Evolutionary conservation across 2,329 filamentous ascomycete genomes (phyloP), one percentile per base, ranked within the genome.

Genomic region (Cryphonectria carpinicola): DNA sequence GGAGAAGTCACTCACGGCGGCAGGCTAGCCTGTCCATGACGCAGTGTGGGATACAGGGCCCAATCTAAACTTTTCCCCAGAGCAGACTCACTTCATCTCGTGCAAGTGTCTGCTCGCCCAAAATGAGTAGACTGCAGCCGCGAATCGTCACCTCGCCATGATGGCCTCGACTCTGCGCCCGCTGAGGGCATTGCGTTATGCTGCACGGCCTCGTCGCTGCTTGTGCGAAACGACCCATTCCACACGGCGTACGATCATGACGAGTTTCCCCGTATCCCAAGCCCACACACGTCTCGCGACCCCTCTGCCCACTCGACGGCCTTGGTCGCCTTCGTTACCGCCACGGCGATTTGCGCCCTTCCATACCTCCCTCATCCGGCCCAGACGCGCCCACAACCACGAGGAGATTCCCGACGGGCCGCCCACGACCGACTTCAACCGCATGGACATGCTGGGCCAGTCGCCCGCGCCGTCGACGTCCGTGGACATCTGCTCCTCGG

Each of bases 401-500:
- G 76, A 79, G 56, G 65, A 70, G 5, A 70, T 76, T 3, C 78
- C 81, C 2, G 76, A 78, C 13, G 76, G 79, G 19, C 76, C 81
- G 8, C 80, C 81, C 3, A 79, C 80, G 17, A 86, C 86, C 2
- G 91, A 96, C 81, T 94, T 98, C 75, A 84, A 82, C 58, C 86
- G 87, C 19, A 86, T 98, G 74, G 90, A 99, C 79, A 91, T 99
- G 8, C 86, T 98, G 5, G 90, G 89, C 56, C 90, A 89, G 74
- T 89, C 90, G 1, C 92, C 94, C 0, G 85, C 88, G 4, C 96
- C 95, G 0, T 90, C 94, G 0, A 97, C 94, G 0, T 90, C 90
- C 1, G 89, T 99, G 62, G 94, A 98, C 76, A 90, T 92, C 7
- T 97, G 93, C 82, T 89, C 92, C 71, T 83, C 87, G 71, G 90